Evolutionary conservation across 306 rosid species (phyloP), one percentile per base, ranked within the genome.

Genomic region (Luffa acutangula): DNA sequence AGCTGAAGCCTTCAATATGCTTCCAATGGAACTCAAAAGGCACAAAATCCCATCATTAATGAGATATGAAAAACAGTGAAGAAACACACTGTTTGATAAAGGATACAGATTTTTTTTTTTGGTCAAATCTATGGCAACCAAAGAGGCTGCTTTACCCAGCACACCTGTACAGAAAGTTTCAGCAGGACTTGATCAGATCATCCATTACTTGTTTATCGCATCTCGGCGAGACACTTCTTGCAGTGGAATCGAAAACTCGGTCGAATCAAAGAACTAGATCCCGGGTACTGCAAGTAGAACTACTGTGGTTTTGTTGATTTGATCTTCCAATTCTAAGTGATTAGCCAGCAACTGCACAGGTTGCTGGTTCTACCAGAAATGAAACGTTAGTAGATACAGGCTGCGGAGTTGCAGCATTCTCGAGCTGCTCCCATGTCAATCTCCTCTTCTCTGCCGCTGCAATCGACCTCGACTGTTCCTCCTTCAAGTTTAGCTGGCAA

Each of bases 271-370:
- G 58, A 78, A 46, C 69, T 59, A 18, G 76, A 82, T 73, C 78
- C 79, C 85, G 39, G 60, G 58, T 56, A 74, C 89, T 60, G 39
- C 75, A 21, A 58, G 74, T 65, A 70, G 64, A 51, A 45, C 53
- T 56, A 67, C 73, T 71, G 36, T 60, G n/a, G 39, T 78, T 75
- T 34, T 75, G 81, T 79, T 67, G 39, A n/a, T 15, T 62, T 17
- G 62, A 48, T 64, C 73, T 78, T 69, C 71, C 71, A 45, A 69
- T 42, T 54, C 41, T 43, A 14, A 58, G 81, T 73, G 78, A 81
- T 80, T 86, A 92, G 93, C 97, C 91, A 75, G 96, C 97, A 81
- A 89, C 97, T 7, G 93, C 88, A 89, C 96, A 95, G 65, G 94
- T 71, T 39, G 88, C 81, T 81, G 96, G 85, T 83, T 90, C 88